phyloP scores from a whole-genome alignment of 1,284 basidiomycete genomes.

The Cystobasidiaceae sp. region DNA sequence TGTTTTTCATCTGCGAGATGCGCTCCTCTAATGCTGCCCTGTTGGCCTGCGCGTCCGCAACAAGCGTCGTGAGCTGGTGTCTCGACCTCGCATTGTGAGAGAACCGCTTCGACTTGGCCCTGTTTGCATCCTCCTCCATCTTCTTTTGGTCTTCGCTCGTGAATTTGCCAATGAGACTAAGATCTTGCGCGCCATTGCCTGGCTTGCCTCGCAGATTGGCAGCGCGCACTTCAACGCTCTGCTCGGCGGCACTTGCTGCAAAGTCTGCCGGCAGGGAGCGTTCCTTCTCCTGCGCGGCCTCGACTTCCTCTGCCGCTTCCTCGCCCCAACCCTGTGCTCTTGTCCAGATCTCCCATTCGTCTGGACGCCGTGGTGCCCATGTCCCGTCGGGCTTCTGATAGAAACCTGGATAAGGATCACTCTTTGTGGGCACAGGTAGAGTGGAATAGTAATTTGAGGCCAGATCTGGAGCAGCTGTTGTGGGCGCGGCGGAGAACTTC shows the following conservation, averaged over 20 bases:
- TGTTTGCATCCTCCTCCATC: constrained; percentile 18
- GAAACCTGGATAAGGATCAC: constrained; percentile 34
- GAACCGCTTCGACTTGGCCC: constrained; percentile 22
- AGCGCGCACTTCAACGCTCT: constrained; percentile 10
- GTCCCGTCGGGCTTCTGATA: constrained; percentile 24
- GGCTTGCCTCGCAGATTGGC: background rate
- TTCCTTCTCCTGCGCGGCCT: constrained; percentile 10
- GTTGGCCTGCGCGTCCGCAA: constrained; percentile 42
- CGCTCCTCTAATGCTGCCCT: constrained; percentile 43
- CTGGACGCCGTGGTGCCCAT: constrained; percentile 32
- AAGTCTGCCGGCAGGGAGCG: constrained; percentile 12
- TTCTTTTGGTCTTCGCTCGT: constrained; percentile 24
- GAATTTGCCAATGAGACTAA: too few species aligned
- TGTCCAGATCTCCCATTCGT: constrained; percentile 32
- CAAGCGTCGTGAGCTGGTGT: constrained; percentile 41
- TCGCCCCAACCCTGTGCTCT: constrained; percentile 10
- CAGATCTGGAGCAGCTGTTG: constrained; percentile 24
- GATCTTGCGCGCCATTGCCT: background rate
- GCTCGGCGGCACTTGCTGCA: background rate
- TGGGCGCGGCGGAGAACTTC: constrained; percentile 28
- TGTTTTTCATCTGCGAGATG: constrained; percentile 41
- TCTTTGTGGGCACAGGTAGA: constrained; percentile 28
- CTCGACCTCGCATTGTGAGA: constrained; percentile 26
- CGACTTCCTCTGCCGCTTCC: background rate
- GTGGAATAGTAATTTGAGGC: constrained; percentile 34